Conservation (phyloP, 2,329 filamentous ascomycete species). For the Botrytis tulipae region DNA sequence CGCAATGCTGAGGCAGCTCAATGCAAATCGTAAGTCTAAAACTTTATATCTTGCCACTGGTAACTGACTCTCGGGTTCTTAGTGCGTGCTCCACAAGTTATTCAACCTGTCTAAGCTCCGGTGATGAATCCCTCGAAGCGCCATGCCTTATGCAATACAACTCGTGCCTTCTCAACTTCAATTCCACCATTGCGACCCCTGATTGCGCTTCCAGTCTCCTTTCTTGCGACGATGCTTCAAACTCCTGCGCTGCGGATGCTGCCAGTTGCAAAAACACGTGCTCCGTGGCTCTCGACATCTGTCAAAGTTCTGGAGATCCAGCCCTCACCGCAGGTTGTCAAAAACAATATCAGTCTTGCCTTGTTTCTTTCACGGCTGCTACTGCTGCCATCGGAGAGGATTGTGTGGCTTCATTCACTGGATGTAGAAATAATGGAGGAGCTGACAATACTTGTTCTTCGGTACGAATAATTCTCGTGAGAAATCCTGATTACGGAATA, state of each 20-base stretch:
- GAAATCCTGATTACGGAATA: not conserved
- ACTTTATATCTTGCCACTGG: not conserved
- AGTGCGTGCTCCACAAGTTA: not conserved
- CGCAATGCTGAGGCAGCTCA: slow-evolving; percentile 20
- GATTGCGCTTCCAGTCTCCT: slow-evolving; percentile 3
- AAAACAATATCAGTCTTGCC: slow-evolving; percentile 21
- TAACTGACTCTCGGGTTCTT: not conserved
- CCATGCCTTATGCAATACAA: slow-evolving; percentile 22
- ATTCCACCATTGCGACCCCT: not conserved
- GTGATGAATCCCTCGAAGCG: slow-evolving; percentile 17
- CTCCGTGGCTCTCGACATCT: slow-evolving; percentile 21
- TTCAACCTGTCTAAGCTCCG: slow-evolving; percentile 18
- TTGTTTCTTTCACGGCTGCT: slow-evolving; percentile 16
- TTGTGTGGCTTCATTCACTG: slow-evolving; percentile 2
- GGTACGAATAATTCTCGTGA: not conserved
- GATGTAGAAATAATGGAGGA: not conserved
- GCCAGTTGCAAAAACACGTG: slow-evolving; percentile 25
- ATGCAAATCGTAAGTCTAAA: slow-evolving; percentile 23
- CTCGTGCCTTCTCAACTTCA: slow-evolving; percentile 16
- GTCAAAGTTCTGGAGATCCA: slow-evolving; percentile 21
- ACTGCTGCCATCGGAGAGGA: slow-evolving; percentile 16
- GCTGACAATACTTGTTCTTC: slow-evolving; percentile 9
- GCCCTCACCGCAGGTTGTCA: slow-evolving; percentile 6
- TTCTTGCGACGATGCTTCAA: slow-evolving; percentile 10
- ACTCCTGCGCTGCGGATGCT: slow-evolving; percentile 13